These are phyloP conservation scores for Plasmodium vivax DNA, from an alignment of 169 alveolate species.

Conservation along the genomic window DNA sequence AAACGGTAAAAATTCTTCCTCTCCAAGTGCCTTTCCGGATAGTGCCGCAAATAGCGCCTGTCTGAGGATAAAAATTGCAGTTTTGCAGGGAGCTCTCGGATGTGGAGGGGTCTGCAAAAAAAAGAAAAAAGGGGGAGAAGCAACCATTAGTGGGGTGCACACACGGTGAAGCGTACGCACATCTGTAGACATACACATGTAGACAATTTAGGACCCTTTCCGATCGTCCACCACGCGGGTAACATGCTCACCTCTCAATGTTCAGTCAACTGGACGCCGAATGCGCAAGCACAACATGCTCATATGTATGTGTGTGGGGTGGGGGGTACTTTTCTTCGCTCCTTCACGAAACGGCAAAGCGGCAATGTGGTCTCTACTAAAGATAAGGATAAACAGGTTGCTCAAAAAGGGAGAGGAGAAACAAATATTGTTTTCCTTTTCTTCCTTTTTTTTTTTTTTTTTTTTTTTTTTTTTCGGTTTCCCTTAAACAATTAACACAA, in stretches of 20 bases:
- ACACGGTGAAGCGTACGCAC: background rate
- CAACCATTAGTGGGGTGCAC: background rate
- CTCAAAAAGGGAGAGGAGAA: background rate
- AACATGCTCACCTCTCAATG: background rate
- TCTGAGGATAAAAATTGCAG: background rate
- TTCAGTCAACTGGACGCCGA: background rate
- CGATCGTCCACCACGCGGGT: background rate
- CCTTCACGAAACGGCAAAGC: background rate
- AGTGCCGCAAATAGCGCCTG: background rate
- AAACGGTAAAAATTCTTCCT: background rate
- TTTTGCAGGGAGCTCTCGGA: background rate
- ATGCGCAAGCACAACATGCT: background rate
- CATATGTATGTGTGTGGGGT: background rate
- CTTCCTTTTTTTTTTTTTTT: background rate
- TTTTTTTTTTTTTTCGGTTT: background rate
- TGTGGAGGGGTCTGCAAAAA: background rate
- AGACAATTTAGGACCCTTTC: background rate
- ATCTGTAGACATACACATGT: slow-evolving; percentile 22
- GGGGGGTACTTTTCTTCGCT: background rate
- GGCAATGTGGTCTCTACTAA: background rate
- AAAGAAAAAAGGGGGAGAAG: background rate
- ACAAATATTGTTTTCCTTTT: background rate
- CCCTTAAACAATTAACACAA: slow-evolving; percentile 10
- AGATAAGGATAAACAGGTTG: background rate
- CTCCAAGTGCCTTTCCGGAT: background rate